A percentile compares a stretch with the other conserved stretches of the same genome.
Evolutionary conservation across 371 early-diverging fungal genomes (phyloP).

Genomic region (Mortierella sp.): DNA sequence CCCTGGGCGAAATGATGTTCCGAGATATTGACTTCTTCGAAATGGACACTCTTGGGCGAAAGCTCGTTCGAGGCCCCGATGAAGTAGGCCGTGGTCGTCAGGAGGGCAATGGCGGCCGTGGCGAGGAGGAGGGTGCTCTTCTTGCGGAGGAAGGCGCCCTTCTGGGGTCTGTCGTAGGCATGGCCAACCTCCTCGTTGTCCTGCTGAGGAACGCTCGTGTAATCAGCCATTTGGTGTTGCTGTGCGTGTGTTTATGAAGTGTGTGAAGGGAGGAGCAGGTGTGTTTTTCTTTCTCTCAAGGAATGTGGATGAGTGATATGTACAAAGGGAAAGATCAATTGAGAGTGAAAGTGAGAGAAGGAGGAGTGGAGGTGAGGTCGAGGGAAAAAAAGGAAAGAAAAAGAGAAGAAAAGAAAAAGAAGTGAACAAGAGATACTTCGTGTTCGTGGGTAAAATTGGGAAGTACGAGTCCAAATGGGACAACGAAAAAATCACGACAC

Average conservation of each 20-base stretch:
- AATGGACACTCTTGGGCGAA: conserved; percentile 43
- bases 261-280: not conserved
- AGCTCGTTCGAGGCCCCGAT: conserved; percentile 47
- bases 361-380: not conserved
- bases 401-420: conserved; percentile 1
- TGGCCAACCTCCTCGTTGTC: conserved; percentile 53
- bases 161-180: conserved; percentile 30
- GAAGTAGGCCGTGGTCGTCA: conserved; percentile 37
- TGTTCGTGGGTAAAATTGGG: not conserved
- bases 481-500: too few species aligned
- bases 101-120: conserved; percentile 42
- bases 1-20: conserved; percentile 60
- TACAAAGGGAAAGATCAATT: not conserved
- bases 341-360: not conserved
- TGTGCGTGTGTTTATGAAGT: not conserved
- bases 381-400: not conserved
- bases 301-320: not conserved
- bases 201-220: conserved; percentile 42
- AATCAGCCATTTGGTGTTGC: conserved; percentile 44
- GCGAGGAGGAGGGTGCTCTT: conserved; percentile 37
- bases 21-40: conserved; percentile 62
- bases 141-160: conserved; percentile 39
- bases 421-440: not conserved
- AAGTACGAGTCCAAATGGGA: not conserved
- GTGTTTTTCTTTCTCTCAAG: not conserved